Base-by-base conservation (phyloP, 768 basidiomycete species). In the Chalciporus sphaerocephalus region DNA sequence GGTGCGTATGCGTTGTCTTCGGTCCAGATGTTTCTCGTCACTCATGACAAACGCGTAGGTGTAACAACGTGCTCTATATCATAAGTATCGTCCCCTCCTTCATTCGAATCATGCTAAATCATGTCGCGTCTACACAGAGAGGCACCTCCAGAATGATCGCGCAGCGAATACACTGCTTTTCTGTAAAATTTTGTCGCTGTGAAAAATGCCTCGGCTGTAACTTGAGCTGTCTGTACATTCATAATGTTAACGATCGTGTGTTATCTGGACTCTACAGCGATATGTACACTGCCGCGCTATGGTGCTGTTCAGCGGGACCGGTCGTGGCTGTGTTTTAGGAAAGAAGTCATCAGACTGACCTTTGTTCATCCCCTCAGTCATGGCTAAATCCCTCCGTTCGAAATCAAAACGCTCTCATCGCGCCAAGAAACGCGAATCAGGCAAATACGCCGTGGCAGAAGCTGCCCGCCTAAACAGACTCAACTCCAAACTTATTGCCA, bases 51-150 rank as follows among this genome's bases (percentile, higher is more conserved):
- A 37, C 16, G 23, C 52, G 20, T 49, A 92, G 90, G 56, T 92
- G 90, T 74, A 96, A 96, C 74, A 96, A 96, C 58, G 93, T 96
- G 18, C 77, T 96, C 46, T 96, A 95, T 67, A 94, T 96, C 56
- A 91, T 89, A 79, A 87, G 87, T 90, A 52, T 53, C 53, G 22
- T 60, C 45, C 40, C 39, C 46, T 22, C 42, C 0, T 2, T 2
- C 17, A 13, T 21, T 30, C 11, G 34, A 24, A 20, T 11, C 33
- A 25, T 27, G 28, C 61, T 68, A 53, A 67, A 44, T 42, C 38
- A 57, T 51, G 51, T 51, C 34, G 40, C 37, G 44, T 58, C 25
- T 64, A 5, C 59, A 88, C 86, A 89, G 87, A 64, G 87, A 89
- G 74, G 85, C 85, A 47, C 78, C 81, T 38, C 50, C 77, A 59